Evolutionary conservation across 805 yeast species (phyloP).

Genomic region (Metschnikowia orientalis): DNA sequence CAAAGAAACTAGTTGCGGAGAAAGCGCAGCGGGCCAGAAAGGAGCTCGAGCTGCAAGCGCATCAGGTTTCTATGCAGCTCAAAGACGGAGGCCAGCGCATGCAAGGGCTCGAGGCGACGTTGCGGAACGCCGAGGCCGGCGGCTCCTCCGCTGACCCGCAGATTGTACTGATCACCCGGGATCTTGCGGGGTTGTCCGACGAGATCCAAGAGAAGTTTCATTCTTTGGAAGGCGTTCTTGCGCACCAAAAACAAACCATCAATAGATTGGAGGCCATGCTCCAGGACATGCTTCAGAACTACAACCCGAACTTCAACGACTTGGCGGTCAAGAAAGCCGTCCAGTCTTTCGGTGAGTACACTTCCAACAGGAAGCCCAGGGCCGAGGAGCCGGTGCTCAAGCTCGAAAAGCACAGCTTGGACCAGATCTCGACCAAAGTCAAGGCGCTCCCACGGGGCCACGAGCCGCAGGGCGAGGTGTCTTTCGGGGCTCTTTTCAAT

Average conservation of each 20-base stretch:
- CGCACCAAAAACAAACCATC: slow-evolving; percentile 17
- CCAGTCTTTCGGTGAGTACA: slow-evolving; percentile 46
- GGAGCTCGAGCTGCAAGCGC: slow-evolving; percentile 12
- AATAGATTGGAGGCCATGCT: slow-evolving; percentile 44
- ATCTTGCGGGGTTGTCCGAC: too few species aligned
- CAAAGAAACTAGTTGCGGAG: slow-evolving; percentile 24
- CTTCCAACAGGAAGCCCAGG: slow-evolving; percentile 31
- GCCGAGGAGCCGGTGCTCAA: slow-evolving; percentile 2
- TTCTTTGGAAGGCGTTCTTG: not conserved
- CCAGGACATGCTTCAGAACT: slow-evolving; percentile 47
- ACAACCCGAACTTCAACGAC: slow-evolving; percentile 83
- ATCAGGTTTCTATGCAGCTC: slow-evolving; percentile 1
- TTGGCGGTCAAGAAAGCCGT: slow-evolving; percentile 77
- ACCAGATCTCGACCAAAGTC: slow-evolving; percentile 2
- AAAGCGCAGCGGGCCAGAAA: slow-evolving; percentile 18
- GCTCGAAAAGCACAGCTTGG: slow-evolving; percentile 1
- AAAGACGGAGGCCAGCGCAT: slow-evolving; percentile 1
- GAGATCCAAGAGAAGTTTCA: slow-evolving; percentile 3
- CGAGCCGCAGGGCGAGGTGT: not conserved
- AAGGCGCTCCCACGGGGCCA: not conserved
- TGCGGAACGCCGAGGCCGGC: slow-evolving; percentile 1
- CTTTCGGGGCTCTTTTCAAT: slow-evolving; percentile 22
- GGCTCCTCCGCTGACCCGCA: not conserved
- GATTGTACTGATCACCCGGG: slow-evolving; percentile 3
- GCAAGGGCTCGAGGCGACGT: not conserved